Evolutionary conservation across 176 grass and related monocot genomes (phyloP), one percentile per base, ranked within the genome.

Genomic region (Paspalum vaginatum): DNA sequence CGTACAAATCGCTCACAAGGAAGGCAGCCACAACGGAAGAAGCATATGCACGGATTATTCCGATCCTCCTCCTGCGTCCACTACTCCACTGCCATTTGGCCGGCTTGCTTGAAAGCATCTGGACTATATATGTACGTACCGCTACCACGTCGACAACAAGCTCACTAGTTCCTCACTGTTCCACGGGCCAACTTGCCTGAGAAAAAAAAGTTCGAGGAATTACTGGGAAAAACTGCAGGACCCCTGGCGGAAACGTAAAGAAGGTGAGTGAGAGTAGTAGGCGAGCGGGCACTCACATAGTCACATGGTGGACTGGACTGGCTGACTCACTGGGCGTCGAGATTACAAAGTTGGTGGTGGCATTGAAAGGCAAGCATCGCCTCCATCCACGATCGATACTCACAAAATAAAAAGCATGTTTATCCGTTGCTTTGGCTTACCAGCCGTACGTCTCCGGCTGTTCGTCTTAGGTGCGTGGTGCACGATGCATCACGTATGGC

Each of bases 191-290:
- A 62, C 59, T 20, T 48, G 48, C 18, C 16, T 2, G 17, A 20
- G 7, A 14, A 37, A 66, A 24, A 42, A 18, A 5, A 12, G 20
- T 0, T 7, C 18, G 22, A 43, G 32, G 32, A 32, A 32, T 32
- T 32, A 32, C 32, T n/a, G n/a, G n/a, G n/a, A n/a, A n/a, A n/a
- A n/a, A n/a, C 3, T 13, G 14, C 0, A 4, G 20, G 37, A 4
- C n/a, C 61, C 55, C 69, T 26, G 75, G n/a, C 72, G 25, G 81
- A 85, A 75, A 89, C 87, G 81, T 85, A 80, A 85, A 89, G 81
- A 49, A 56, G 70, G 38, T 69, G 81, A 32, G 32, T 2, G 32
- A 61, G 44, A 84, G 84, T 10, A 47, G 69, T 53, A 80, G 87
- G 87, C 87, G 53, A 75, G 76, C 26, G 45, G 80, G 87, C 76